Conservation (phyloP, 2,329 filamentous ascomycete species). For the Curvularia hawaiiensis region DNA sequence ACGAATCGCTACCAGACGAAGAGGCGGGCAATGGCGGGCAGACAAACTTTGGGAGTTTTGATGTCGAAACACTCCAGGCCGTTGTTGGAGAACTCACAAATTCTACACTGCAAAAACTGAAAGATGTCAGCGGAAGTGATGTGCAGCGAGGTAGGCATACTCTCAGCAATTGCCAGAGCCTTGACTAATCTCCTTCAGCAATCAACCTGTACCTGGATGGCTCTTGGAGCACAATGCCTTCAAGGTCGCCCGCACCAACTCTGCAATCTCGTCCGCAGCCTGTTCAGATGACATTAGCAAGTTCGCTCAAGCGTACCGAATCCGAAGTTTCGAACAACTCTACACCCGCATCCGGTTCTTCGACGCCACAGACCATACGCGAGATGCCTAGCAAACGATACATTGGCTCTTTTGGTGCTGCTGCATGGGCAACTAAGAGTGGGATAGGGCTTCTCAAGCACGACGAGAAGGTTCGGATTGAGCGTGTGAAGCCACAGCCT, state of each 20-base stretch:
- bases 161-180: not conserved
- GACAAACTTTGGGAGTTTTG: slow-evolving; percentile 52
- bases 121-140: slow-evolving; percentile 57
- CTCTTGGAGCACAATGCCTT: slow-evolving; percentile 58
- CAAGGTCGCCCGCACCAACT: slow-evolving; percentile 17
- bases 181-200: slow-evolving; percentile 46
- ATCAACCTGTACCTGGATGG: slow-evolving; percentile 70
- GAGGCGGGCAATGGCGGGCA: slow-evolving; percentile 16
- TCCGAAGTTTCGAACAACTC: slow-evolving; percentile 31
- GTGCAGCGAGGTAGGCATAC: slow-evolving; percentile 55
- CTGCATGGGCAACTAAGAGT: slow-evolving; percentile 89
- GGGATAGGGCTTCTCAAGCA: slow-evolving; percentile 76
- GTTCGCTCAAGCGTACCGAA: slow-evolving; percentile 32
- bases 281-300: slow-evolving; percentile 32
- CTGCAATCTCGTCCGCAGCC: slow-evolving; percentile 25
- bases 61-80: slow-evolving; percentile 60
- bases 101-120: slow-evolving; percentile 55
- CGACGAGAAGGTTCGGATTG: slow-evolving; percentile 83
- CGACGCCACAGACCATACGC: slow-evolving; percentile 30
- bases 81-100: slow-evolving; percentile 61
- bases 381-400: slow-evolving; percentile 69
- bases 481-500: slow-evolving; percentile 77
- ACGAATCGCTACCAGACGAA: slow-evolving; percentile 7
- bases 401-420: slow-evolving; percentile 88
- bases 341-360: slow-evolving; percentile 28